These are phyloP conservation scores for Dimocarpus longan DNA, from an alignment of 345 rosid species.

Conservation along the genomic window DNA sequence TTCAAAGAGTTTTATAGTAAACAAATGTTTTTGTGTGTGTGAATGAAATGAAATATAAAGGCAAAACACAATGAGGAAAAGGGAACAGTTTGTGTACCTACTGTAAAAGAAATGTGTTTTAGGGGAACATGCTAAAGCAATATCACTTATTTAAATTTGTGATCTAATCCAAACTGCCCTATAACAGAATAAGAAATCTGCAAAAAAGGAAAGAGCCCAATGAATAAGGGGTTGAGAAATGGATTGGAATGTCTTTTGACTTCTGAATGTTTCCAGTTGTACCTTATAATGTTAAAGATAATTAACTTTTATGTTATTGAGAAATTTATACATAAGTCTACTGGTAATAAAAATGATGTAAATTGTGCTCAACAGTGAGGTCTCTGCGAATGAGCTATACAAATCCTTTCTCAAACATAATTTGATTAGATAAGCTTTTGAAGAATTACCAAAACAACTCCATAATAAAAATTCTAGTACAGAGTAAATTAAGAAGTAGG, in stretches of 20 bases:
- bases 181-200: background rate
- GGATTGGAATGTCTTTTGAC: too few relatives aligned
- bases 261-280: too few relatives aligned
- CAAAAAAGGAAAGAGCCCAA: background rate
- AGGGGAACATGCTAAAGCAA: background rate
- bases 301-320: too few relatives aligned
- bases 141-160: background rate
- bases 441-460: background rate
- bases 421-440: background rate
- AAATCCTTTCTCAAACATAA: background rate
- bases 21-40: slow-evolving; percentile 14
- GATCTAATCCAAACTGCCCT: background rate
- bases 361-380: too few relatives aligned
- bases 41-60: too few relatives aligned
- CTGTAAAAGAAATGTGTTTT: slow-evolving; percentile 1
- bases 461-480: background rate
- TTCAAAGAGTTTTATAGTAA: background rate
- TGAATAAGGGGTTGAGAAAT: too few relatives aligned
- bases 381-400: background rate
- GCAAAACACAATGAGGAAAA: too few relatives aligned
- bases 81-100: background rate
- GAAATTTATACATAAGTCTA: too few relatives aligned
- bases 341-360: too few relatives aligned
- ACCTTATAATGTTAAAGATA: too few relatives aligned
- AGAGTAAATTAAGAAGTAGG: background rate